A percentile compares a stretch with the other conserved stretches of the same genome.
These are phyloP conservation scores for Quillaja saponaria DNA, from an alignment of 306 rosid species.

Conservation along the genomic window DNA sequence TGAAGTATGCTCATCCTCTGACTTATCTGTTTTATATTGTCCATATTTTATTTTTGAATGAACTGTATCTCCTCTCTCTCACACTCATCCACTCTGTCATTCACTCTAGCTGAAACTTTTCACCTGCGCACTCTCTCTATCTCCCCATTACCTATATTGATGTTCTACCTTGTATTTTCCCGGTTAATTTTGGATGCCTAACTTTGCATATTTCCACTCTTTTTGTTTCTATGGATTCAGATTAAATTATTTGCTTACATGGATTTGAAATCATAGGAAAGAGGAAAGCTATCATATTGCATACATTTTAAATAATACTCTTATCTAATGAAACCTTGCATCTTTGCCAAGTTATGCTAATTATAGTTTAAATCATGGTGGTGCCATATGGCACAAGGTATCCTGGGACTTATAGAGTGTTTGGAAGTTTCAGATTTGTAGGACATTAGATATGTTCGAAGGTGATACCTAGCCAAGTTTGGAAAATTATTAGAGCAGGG, in stretches of 20 bases:
- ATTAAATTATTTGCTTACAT: conserved; percentile 5
- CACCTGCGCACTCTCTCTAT: no score
- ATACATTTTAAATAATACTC: not conserved
- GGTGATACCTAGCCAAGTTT: no score
- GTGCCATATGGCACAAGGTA: no score
- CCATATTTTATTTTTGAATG: conserved; percentile 10
- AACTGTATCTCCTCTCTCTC: not conserved
- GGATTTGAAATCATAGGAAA: not conserved
- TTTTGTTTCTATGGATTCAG: not conserved
- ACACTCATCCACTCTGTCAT: no score
- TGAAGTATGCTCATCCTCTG: conserved; percentile 48
- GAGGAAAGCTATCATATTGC: conserved; percentile 2
- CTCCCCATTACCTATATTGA: no score
- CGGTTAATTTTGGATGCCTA: not conserved
- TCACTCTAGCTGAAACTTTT: no score
- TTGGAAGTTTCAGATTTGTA: no score
- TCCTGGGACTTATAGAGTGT: no score
- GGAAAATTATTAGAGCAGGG: no score
- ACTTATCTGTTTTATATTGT: conserved; percentile 9
- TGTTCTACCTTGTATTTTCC: not conserved
- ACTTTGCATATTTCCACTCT: not conserved
- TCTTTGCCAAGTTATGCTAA: no score
- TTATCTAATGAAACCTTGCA: conserved; percentile 3
- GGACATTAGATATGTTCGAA: no score
- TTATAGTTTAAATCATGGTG: not conserved